Conservation (phyloP, 495 filamentous ascomycete genomes). For the Xylaria longipes region DNA sequence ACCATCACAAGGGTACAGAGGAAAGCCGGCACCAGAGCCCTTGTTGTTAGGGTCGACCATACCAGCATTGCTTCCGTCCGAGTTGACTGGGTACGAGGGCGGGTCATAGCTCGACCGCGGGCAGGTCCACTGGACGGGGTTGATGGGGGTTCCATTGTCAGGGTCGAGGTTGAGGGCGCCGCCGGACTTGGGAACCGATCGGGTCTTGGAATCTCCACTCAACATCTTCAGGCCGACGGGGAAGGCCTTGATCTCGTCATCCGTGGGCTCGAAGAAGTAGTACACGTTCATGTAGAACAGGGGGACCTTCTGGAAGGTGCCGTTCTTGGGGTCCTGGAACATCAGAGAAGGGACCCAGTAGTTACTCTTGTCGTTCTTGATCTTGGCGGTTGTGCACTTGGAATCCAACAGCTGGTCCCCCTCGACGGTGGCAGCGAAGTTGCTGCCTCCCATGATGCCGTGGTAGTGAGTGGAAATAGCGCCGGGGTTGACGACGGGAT, state of each 20-base stretch:
- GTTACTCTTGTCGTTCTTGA: slow-evolving; percentile 72
- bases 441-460: slow-evolving; percentile 72
- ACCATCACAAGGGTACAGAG: slow-evolving; percentile 59
- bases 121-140: slow-evolving; percentile 54
- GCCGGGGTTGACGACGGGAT: slow-evolving; percentile 71
- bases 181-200: slow-evolving; percentile 44
- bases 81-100: slow-evolving; percentile 54
- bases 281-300: slow-evolving; percentile 69
- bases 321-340: slow-evolving; percentile 65
- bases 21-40: slow-evolving; percentile 56
- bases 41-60: slow-evolving; percentile 57
- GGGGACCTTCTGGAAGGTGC: slow-evolving; percentile 67
- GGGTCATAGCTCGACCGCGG: slow-evolving; percentile 57
- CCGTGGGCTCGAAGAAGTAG: slow-evolving; percentile 67
- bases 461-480: slow-evolving; percentile 66
- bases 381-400: slow-evolving; percentile 68
- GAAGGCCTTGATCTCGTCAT: slow-evolving; percentile 69
- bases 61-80: slow-evolving; percentile 55
- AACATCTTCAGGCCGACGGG: slow-evolving; percentile 75
- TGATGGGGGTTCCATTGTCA: slow-evolving; percentile 44
- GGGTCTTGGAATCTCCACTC: slow-evolving; percentile 64
- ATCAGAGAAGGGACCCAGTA: slow-evolving; percentile 81
- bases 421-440: slow-evolving; percentile 68
- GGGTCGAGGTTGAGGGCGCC: slow-evolving; percentile 47
- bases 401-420: slow-evolving; percentile 64